phyloP scores from a whole-genome alignment of 352 stramenopile genomes.

The Phytophthora pluvialis region DNA sequence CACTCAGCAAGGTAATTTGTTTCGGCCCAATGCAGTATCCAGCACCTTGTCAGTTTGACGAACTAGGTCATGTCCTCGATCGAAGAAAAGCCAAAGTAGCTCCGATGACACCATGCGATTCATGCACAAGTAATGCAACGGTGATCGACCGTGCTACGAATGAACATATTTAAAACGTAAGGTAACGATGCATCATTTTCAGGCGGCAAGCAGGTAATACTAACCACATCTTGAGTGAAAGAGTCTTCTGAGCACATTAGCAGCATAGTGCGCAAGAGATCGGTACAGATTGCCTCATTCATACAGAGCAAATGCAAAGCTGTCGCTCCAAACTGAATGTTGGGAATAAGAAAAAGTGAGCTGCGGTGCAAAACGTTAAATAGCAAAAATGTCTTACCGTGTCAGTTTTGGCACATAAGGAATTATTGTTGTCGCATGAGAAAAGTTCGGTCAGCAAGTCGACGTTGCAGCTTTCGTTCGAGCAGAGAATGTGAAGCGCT shows the following conservation, averaged over 20 bases:
- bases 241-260: slow-evolving; percentile 51
- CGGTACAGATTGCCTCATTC: slow-evolving; percentile 52
- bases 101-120: slow-evolving; percentile 60
- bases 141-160: slow-evolving; percentile 56
- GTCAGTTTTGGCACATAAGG: slow-evolving; percentile 17
- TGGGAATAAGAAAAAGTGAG: neutral
- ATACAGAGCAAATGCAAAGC: slow-evolving; percentile 72
- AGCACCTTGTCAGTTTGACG: slow-evolving; percentile 60
- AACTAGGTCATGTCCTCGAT: slow-evolving; percentile 59
- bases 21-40: neutral
- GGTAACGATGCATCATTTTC: neutral
- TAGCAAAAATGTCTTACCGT: slow-evolving; percentile 11
- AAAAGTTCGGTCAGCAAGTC: slow-evolving; percentile 51
- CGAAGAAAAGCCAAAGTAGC: slow-evolving; percentile 76
- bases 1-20: neutral
- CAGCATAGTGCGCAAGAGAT: slow-evolving; percentile 47
- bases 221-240: slow-evolving; percentile 58
- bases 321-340: slow-evolving; percentile 55
- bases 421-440: slow-evolving; percentile 47
- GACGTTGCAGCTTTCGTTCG: slow-evolving; percentile 49
- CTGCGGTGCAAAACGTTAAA: neutral
- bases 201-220: slow-evolving; percentile 4
- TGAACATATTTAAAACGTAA: slow-evolving; percentile 2
- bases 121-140: slow-evolving; percentile 79
- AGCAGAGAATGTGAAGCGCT: slow-evolving; percentile 58